Base-by-base conservation (phyloP, 805 yeast species). In the Wickerhamiella musiphila region DNA sequence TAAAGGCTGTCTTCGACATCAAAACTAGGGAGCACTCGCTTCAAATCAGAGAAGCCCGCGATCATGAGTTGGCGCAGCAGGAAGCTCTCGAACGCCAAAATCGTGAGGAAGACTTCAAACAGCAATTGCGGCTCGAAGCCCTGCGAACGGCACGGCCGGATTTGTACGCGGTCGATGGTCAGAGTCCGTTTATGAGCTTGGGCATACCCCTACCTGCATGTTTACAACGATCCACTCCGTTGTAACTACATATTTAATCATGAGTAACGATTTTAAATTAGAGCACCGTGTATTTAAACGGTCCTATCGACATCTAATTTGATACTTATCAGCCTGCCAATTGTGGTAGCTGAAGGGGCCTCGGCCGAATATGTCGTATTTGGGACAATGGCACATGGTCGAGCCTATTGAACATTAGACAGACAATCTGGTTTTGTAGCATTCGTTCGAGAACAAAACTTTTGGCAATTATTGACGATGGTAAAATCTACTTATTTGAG, bases 401-500 rank as follows among this genome's bases (percentile, higher is more conserved):
- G n/a, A n/a, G n/a, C n/a, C n/a, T n/a, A n/a, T n/a, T n/a, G n/a
- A n/a, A n/a, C n/a, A n/a, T n/a, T n/a, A n/a, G n/a, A n/a, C n/a
- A n/a, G n/a, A n/a, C n/a, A n/a, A n/a, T n/a, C n/a, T n/a, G n/a
- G n/a, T n/a, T n/a, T n/a, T n/a, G n/a, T n/a, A n/a, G n/a, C n/a
- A n/a, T n/a, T n/a, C n/a, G n/a, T n/a, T n/a, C n/a, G n/a, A n/a
- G n/a, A n/a, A n/a, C n/a, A 35, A 37, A 31, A 23, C 34, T 1
- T 15, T 31, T 10, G 2, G 26, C n/a, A 4, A 6, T 25, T 26
- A 16, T 5, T 14, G 24, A 5, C 15, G 5, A 15, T 13, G 10
- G 12, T 17, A 18, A 12, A 10, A 11, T 9, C 11, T n/a, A 47
- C 44, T 63, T 75, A 84, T 73, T 86, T 86, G 66, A 83, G 75